A percentile compares a stretch with the other conserved stretches of the same genome.
phyloP scores from a whole-genome alignment of 441 rosid genomes.

The Pelargonium cotyledonis region DNA sequence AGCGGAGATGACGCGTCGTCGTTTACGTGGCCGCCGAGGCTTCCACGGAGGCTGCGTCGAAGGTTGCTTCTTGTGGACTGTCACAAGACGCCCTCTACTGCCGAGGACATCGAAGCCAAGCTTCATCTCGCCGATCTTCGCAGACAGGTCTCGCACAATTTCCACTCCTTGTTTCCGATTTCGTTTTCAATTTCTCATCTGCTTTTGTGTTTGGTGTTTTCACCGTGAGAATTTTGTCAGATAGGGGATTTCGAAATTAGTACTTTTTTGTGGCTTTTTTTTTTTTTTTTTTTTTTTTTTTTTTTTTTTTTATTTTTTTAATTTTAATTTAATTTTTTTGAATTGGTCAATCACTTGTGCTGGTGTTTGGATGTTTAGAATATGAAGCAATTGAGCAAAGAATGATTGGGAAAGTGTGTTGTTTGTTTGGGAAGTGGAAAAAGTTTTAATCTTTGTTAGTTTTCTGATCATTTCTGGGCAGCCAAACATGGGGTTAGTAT shows the following conservation, averaged over 20 bases:
- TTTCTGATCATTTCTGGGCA: neutral
- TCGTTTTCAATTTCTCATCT: neutral
- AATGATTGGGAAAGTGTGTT: conserved; percentile 4
- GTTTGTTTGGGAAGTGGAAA: conserved; percentile 2
- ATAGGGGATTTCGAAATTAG: neutral
- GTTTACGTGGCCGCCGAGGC: conserved; percentile 3
- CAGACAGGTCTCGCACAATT: conserved; percentile 47
- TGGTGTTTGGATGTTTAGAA: conserved; percentile 3
- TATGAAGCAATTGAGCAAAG: neutral
- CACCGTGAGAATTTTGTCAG: neutral
- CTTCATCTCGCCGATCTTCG: conserved; percentile 84
- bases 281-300: neutral
- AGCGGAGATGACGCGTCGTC: conserved; percentile 16
- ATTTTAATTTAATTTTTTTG: neutral
- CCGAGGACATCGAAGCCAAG: conserved; percentile 78
- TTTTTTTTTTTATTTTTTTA: neutral
- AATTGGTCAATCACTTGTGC: neutral
- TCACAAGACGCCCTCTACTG: conserved; percentile 43
- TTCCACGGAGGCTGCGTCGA: conserved; percentile 40
- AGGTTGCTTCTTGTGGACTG: conserved; percentile 43
- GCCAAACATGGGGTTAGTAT: neutral
- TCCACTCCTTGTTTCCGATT: neutral
- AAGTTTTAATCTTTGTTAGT: neutral
- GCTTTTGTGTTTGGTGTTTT: neutral
- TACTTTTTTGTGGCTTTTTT: neutral